These are phyloP conservation scores for Neospora caninum DNA, from an alignment of 169 alveolate genomes.

Conservation along the genomic window DNA sequence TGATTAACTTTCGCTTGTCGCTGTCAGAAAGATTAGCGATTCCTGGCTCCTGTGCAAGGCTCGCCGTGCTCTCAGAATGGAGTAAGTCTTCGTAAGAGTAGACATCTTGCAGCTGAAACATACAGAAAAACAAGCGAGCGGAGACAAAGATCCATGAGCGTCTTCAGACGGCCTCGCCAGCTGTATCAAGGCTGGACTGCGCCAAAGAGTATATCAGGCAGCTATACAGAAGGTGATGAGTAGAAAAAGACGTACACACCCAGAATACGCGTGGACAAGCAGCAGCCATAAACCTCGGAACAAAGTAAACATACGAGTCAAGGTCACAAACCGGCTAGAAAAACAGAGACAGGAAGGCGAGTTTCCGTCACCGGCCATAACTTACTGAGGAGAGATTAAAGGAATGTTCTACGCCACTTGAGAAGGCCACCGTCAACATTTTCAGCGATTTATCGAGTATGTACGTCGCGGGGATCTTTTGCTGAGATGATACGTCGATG, in stretches of 20 bases:
- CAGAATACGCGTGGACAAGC: too few relatives aligned
- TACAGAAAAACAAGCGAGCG: neutral
- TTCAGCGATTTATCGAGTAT: slow-evolving; percentile 37
- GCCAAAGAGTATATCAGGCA: too few relatives aligned
- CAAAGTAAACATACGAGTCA: too few relatives aligned
- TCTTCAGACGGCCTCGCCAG: neutral
- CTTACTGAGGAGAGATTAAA: slow-evolving; percentile 38
- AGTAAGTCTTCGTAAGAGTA: slow-evolving; percentile 36
- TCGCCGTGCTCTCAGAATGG: slow-evolving; percentile 6
- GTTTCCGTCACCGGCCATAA: too few relatives aligned
- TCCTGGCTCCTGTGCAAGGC: slow-evolving; percentile 38
- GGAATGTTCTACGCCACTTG: slow-evolving; percentile 46
- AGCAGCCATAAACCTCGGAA: too few relatives aligned
- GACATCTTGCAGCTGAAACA: slow-evolving; percentile 49
- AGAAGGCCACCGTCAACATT: slow-evolving; percentile 17
- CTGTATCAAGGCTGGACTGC: too few relatives aligned
- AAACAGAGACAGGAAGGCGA: too few relatives aligned
- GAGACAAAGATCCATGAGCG: neutral
- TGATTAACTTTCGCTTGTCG: slow-evolving; percentile 4
- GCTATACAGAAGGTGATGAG: too few relatives aligned
- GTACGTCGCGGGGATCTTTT: slow-evolving; percentile 35
- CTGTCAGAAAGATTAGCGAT: neutral
- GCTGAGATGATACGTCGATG: slow-evolving; percentile 32
- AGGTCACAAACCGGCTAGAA: too few relatives aligned
- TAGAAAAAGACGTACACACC: too few relatives aligned